Conservation (phyloP, 148 eudicot species). For the Cornus florida region DNA sequence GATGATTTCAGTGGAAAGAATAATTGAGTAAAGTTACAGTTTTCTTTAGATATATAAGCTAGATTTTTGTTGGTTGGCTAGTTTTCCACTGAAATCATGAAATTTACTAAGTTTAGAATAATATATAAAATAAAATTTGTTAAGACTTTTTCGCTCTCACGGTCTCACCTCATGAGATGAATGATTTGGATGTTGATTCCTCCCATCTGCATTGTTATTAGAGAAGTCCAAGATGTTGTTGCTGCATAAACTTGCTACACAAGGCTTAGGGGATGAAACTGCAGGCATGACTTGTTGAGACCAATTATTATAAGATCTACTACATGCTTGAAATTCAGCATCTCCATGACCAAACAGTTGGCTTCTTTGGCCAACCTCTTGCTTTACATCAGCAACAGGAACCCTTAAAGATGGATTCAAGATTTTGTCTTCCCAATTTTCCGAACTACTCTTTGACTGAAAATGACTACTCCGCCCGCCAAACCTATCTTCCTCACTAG, state of each 20-base stretch:
- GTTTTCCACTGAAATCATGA: background rate
- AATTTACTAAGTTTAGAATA: too few relatives aligned
- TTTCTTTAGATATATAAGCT: background rate
- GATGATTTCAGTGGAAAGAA: background rate
- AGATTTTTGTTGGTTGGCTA: background rate
- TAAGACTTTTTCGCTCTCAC: too few relatives aligned
- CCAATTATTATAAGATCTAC: constrained; percentile 28
- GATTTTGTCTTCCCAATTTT: constrained; percentile 35
- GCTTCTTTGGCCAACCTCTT: constrained; percentile 16
- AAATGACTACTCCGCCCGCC: constrained; percentile 30
- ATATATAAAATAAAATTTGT: too few relatives aligned
- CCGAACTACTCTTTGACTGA: constrained; percentile 28
- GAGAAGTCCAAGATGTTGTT: constrained; percentile 46
- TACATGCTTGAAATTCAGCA: constrained; percentile 9
- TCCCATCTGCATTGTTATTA: constrained; percentile 27
- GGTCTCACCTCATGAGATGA: constrained; percentile 25
- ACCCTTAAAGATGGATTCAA: constrained; percentile 14
- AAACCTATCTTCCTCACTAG: constrained; percentile 34
- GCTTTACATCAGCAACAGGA: constrained; percentile 23
- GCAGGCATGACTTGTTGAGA: constrained; percentile 35
- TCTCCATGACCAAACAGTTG: constrained; percentile 9
- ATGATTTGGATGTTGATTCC: constrained; percentile 44
- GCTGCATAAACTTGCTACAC: constrained; percentile 36
- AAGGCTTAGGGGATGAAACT: constrained; percentile 44
- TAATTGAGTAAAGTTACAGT: too few relatives aligned